Evolutionary conservation across 208 protist species (phyloP), one percentile per base, ranked within the genome.

Genomic region (Acanthamoeba rhysodes): DNA sequence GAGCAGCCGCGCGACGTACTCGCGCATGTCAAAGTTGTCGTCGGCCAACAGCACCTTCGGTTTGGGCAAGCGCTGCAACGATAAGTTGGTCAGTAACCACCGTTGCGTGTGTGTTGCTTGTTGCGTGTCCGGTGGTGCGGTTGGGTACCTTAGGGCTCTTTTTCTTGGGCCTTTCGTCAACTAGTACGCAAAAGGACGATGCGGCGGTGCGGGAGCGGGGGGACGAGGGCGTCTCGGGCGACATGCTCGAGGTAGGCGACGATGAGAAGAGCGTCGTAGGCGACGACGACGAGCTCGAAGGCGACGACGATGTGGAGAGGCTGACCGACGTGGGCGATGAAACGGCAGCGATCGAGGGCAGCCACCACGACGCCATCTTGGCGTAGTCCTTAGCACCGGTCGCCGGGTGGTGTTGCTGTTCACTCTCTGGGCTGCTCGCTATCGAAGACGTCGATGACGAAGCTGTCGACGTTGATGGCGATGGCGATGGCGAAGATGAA

Each of bases 11-110:
- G 90, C 64, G 14, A 95, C 85, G n/a, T 95, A 95, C 12, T 93
- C 59, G 59, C 93, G 93, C 93, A 95, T 95, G 27, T 95, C 93
- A 24, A 68, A 55, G 50, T 95, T 95, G 93, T 95, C 93, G 29
- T 95, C 93, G 18, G 29, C 93, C 37, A 94, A 24, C n/a, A 94
- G 70, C 2, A 94, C 10, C n/a, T 22, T 12, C 1, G 66, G 4
- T 27, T 72, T 72, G 66, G 53, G 7, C 53, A 59, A 59, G 16
- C 50, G 50, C 50, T 57, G 50, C 0, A 1, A 10, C 14, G 37
- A 41, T 41, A 41, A 1, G 2, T 41, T 41, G 37, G 37, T 41
- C 37, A 41, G 37, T 41, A 41, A n/a, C 37, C 37, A 41, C 37
- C 37, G 37, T 41, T 41, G 50, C 0, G 16, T 10, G 50, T 57